A percentile compares a stretch with the other conserved stretches of the same genome.
Conservation (phyloP, 768 basidiomycete genomes). For the Omphalotus guepiniiformis region DNA sequence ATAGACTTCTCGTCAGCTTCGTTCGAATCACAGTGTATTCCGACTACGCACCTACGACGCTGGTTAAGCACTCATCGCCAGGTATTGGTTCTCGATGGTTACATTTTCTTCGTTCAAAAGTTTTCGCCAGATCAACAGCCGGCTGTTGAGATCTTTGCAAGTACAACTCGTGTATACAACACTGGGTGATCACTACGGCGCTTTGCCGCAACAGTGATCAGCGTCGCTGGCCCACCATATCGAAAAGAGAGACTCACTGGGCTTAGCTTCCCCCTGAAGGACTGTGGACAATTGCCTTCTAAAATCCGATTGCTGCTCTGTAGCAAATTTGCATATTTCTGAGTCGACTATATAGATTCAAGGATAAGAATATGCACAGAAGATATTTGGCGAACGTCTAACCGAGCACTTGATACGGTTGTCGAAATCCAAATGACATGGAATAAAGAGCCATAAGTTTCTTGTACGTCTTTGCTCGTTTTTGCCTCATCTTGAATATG, state of each 20-base stretch:
- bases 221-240: constrained; percentile 15
- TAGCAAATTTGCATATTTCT: constrained; percentile 70
- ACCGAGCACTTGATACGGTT: constrained; percentile 94
- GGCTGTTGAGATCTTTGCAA: constrained; percentile 70
- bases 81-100: constrained; percentile 89
- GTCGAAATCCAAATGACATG: constrained; percentile 83
- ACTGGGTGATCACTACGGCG: constrained; percentile 94
- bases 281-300: constrained; percentile 69
- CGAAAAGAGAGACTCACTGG: constrained; percentile 59
- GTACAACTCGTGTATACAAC: constrained; percentile 93
- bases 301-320: constrained; percentile 71
- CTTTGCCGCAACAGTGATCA: constrained; percentile 42
- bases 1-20: neutral
- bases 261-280: constrained; percentile 85
- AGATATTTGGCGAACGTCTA: constrained; percentile 16
- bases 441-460: constrained; percentile 92
- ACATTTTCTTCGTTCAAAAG: constrained; percentile 90
- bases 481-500: constrained; percentile 74
- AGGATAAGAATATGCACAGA: constrained; percentile 9
- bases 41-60: constrained; percentile 67
- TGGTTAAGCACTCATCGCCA: constrained; percentile 77
- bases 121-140: constrained; percentile 86
- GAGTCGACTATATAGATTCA: constrained; percentile 62
- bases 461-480: constrained; percentile 90
- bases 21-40: constrained; percentile 3